phyloP scores from a whole-genome alignment of 1,284 basidiomycete genomes.

The Peniophora sp. region DNA sequence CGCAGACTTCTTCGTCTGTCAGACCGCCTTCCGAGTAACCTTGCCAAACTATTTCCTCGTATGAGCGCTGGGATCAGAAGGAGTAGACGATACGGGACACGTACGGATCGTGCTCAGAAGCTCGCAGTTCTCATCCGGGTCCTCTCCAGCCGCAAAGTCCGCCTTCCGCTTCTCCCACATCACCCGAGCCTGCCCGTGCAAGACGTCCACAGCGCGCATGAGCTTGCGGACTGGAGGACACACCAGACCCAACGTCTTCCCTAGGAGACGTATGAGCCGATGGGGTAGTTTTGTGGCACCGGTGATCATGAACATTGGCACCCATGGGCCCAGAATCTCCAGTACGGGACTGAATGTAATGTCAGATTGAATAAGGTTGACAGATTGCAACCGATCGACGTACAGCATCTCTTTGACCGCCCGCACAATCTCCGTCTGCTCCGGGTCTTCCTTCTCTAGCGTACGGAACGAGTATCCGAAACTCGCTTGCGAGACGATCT shows the following conservation, averaged over 20 bases:
- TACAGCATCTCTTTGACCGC: background rate
- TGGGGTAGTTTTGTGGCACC: background rate
- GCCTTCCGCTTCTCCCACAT: background rate
- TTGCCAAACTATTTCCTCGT: no score
- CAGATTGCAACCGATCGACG: background rate
- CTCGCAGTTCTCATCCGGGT: no score
- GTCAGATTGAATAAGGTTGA: background rate
- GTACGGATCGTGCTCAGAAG: no score
- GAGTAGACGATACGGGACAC: no score
- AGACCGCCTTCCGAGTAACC: constrained; percentile 5
- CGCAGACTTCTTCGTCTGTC: constrained; percentile 7
- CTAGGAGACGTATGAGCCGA: background rate
- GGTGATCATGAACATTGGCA: background rate
- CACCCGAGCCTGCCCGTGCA: background rate
- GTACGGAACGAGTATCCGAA: background rate
- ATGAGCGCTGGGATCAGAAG: no score
- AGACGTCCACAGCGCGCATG: background rate
- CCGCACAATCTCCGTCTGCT: background rate
- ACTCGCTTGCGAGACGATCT: background rate
- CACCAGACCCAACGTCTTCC: background rate
- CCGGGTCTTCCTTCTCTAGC: background rate
- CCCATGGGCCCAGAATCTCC: background rate
- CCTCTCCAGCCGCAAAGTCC: no score
- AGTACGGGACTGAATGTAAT: background rate
- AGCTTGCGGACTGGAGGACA: background rate